Evolutionary conservation across 2,329 filamentous ascomycete genomes (phyloP).

Genomic region (Penicillium sp.): DNA sequence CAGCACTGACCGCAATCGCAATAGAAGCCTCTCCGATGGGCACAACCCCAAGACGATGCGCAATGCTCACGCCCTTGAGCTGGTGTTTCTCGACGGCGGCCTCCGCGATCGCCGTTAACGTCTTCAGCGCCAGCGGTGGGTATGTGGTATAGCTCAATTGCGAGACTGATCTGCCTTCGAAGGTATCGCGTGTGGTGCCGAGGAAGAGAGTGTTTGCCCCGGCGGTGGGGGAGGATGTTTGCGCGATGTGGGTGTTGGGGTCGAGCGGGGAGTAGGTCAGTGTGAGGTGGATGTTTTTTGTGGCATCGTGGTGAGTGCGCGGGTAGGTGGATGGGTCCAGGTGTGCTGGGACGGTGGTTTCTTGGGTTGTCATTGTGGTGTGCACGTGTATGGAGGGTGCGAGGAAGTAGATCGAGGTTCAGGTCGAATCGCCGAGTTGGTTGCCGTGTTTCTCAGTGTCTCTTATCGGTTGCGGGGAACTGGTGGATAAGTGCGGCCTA

Average conservation of each 20-base stretch:
- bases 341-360: slow-evolving; percentile 29
- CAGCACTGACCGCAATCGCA: slow-evolving; percentile 79
- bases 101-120: slow-evolving; percentile 41
- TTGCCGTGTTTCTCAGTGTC: not conserved
- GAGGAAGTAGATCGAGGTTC: not conserved
- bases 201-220: slow-evolving; percentile 52
- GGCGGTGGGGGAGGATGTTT: slow-evolving; percentile 44
- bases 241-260: slow-evolving; percentile 35
- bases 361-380: slow-evolving; percentile 18
- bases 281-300: slow-evolving; percentile 44
- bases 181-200: slow-evolving; percentile 49
- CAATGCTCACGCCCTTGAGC: slow-evolving; percentile 73
- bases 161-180: slow-evolving; percentile 43
- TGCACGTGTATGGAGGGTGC: not conserved
- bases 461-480: slow-evolving; percentile 29
- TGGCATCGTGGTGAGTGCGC: slow-evolving; percentile 33
- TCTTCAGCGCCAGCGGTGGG: slow-evolving; percentile 45
- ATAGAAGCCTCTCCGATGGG: slow-evolving; percentile 94
- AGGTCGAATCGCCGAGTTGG: not conserved
- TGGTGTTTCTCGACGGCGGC: slow-evolving; percentile 59
- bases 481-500: slow-evolving; percentile 20
- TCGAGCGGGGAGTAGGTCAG: slow-evolving; percentile 46
- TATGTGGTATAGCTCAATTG: slow-evolving; percentile 51
- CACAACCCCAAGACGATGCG: slow-evolving; percentile 82
- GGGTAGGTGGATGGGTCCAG: slow-evolving; percentile 46